Percentiles rank a stretch among this genome's conserved stretches.
Evolutionary conservation across 176 grass and related monocot genomes (phyloP).

Genomic region (Musa schizocarpa): DNA sequence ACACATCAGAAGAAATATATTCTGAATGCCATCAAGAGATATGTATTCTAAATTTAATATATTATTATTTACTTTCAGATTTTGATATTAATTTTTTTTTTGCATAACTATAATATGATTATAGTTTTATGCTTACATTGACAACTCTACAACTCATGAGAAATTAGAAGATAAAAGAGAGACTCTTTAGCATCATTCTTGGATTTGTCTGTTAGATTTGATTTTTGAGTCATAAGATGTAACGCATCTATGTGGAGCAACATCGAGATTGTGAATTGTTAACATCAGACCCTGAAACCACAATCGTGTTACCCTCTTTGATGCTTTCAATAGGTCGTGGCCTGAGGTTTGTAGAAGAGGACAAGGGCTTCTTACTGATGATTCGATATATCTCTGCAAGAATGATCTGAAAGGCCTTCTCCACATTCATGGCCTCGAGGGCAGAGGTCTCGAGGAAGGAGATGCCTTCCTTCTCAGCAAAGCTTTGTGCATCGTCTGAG

Average conservation of each 20-base stretch:
- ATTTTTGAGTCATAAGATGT: background rate
- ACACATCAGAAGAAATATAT: too few relatives aligned
- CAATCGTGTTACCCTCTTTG: background rate
- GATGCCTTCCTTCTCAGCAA: slow-evolving; percentile 73
- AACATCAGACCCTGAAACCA: background rate
- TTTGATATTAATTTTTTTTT: too few relatives aligned
- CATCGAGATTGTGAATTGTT: background rate
- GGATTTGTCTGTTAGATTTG: background rate
- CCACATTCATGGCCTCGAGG: slow-evolving; percentile 69
- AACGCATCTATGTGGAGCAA: background rate
- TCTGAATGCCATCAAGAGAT: too few relatives aligned
- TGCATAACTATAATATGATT: too few relatives aligned
- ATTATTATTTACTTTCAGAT: too few relatives aligned
- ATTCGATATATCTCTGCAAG: slow-evolving; percentile 56
- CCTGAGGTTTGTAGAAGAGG: background rate
- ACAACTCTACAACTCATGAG: too few relatives aligned
- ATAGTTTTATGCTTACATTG: too few relatives aligned
- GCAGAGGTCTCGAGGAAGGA: slow-evolving; percentile 80
- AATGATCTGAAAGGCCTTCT: slow-evolving; percentile 72
- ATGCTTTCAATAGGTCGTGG: background rate
- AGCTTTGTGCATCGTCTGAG: slow-evolving; percentile 44
- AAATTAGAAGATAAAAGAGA: too few relatives aligned
- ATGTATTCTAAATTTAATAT: too few relatives aligned
- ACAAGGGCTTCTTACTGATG: background rate
- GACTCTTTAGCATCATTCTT: background rate